Evolutionary conservation across 1,139 yeast species (phyloP).

Genomic region (Yamadazyma diospyri): DNA sequence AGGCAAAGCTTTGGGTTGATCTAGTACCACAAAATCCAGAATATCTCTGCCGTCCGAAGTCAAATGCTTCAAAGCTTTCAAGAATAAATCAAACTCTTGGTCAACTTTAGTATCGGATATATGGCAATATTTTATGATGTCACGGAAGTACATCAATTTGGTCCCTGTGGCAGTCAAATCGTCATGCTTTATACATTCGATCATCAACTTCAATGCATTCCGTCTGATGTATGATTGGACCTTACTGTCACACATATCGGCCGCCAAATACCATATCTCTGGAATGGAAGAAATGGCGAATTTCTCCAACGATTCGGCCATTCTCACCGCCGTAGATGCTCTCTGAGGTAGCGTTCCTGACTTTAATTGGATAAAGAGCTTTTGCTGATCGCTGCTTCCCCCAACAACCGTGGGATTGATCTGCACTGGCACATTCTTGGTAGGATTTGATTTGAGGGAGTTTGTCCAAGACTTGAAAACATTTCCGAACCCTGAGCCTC

Average conservation of each 20-base stretch:
- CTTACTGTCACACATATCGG: slow-evolving; percentile 48
- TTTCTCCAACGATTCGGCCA: slow-evolving; percentile 49
- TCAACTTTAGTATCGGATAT: slow-evolving; percentile 33
- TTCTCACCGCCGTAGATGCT: slow-evolving; percentile 48
- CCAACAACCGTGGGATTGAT: slow-evolving; percentile 63
- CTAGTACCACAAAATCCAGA: slow-evolving; percentile 53
- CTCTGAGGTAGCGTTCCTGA: slow-evolving; percentile 41
- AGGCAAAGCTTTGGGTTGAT: slow-evolving; percentile 40
- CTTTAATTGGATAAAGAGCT: slow-evolving; percentile 37
- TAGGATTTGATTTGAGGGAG: slow-evolving; percentile 37
- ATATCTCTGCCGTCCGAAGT: slow-evolving; percentile 63
- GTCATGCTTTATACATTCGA: slow-evolving; percentile 54
- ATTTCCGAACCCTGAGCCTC: slow-evolving; percentile 38
- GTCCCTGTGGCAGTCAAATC: slow-evolving; percentile 42
- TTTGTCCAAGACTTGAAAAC: slow-evolving; percentile 56
- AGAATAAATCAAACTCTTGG: slow-evolving; percentile 49
- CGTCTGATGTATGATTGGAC: slow-evolving; percentile 45
- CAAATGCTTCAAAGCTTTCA: slow-evolving; percentile 48
- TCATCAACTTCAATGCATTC: slow-evolving; percentile 52
- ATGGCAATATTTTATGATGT: slow-evolving; percentile 48
- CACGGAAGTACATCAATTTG: slow-evolving; percentile 56
- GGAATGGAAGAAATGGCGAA: slow-evolving; percentile 59
- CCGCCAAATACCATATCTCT: slow-evolving; percentile 73
- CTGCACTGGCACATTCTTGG: slow-evolving; percentile 36
- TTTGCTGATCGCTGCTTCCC: slow-evolving; percentile 51